phyloP scores from a whole-genome alignment of 2,329 filamentous ascomycete genomes.

The Samsoniella hepiali region DNA sequence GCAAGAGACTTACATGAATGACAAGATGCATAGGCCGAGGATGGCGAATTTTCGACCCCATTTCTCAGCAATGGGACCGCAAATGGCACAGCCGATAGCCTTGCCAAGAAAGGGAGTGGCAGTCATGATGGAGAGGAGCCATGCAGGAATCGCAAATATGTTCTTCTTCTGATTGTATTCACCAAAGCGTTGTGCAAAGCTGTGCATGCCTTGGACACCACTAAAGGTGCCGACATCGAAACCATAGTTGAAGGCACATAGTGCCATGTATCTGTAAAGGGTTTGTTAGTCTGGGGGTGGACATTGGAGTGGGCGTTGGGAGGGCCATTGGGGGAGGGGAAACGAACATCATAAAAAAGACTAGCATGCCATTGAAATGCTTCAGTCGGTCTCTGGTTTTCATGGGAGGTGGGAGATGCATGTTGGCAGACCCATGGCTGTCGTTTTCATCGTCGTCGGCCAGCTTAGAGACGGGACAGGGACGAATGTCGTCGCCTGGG shows the following conservation, averaged over 20 bases:
- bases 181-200: constrained; percentile 26
- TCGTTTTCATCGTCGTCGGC: constrained; percentile 16
- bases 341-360: constrained; percentile 22
- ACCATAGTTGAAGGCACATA: constrained; percentile 29
- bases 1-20: constrained; percentile 20
- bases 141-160: constrained; percentile 23
- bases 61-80: constrained; percentile 26
- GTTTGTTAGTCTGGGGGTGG: too few relatives aligned
- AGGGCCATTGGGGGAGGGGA: not conserved
- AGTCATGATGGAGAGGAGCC: constrained; percentile 27
- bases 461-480: constrained; percentile 8
- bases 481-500: constrained; percentile 2
- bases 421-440: constrained; percentile 9
- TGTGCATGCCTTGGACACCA: constrained; percentile 28
- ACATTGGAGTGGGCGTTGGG: not conserved
- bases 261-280: constrained; percentile 24
- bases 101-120: constrained; percentile 28
- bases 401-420: constrained; percentile 13
- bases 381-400: constrained; percentile 9
- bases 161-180: constrained; percentile 21
- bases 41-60: constrained; percentile 28
- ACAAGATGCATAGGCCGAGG: constrained; percentile 23
- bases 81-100: constrained; percentile 18
- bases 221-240: constrained; percentile 29
- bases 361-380: constrained; percentile 21